phyloP scores from a whole-genome alignment of 495 filamentous ascomycete genomes.

The Beverwykella pulmonaria region DNA sequence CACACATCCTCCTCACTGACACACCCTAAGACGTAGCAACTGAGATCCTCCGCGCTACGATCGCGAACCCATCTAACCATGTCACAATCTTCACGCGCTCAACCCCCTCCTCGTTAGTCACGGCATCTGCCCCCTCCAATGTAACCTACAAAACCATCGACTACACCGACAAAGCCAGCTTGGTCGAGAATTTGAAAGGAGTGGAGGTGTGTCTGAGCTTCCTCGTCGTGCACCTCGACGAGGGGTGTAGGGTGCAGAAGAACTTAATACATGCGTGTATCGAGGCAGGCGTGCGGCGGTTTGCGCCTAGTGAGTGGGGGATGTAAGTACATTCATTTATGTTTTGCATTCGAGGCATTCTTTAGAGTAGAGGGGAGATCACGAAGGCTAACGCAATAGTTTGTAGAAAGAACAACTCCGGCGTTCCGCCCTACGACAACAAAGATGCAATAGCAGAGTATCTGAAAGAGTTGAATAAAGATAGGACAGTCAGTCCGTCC shows the following conservation, averaged over 20 bases:
- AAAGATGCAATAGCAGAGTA: slow-evolving; percentile 29
- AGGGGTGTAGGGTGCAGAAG: slow-evolving; percentile 34
- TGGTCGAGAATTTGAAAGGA: slow-evolving; percentile 4
- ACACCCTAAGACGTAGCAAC: slow-evolving; percentile 26
- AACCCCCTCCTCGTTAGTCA: neutral
- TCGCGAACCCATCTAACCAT: slow-evolving; percentile 11
- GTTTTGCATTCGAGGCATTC: neutral
- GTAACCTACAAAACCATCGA: slow-evolving; percentile 13
- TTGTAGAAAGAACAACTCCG: slow-evolving; percentile 13
- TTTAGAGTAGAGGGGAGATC: too few relatives aligned
- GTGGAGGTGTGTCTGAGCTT: slow-evolving; percentile 13
- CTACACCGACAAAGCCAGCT: slow-evolving; percentile 10
- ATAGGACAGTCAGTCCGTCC: neutral
- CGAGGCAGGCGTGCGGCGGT: slow-evolving; percentile 44
- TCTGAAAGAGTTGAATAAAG: slow-evolving; percentile 20
- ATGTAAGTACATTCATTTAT: slow-evolving; percentile 5
- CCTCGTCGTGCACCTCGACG: slow-evolving; percentile 17
- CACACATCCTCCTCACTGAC: neutral
- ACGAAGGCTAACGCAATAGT: too few relatives aligned
- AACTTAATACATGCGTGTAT: slow-evolving; percentile 45
- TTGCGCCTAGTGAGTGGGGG: slow-evolving; percentile 47
- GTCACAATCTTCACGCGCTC: slow-evolving; percentile 11
- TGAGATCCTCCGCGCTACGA: slow-evolving; percentile 20
- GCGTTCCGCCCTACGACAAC: slow-evolving; percentile 14
- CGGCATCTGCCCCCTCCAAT: neutral